Base-by-base conservation (phyloP, 495 filamentous ascomycete genomes). In the Umbilicaria muhlenbergii region DNA sequence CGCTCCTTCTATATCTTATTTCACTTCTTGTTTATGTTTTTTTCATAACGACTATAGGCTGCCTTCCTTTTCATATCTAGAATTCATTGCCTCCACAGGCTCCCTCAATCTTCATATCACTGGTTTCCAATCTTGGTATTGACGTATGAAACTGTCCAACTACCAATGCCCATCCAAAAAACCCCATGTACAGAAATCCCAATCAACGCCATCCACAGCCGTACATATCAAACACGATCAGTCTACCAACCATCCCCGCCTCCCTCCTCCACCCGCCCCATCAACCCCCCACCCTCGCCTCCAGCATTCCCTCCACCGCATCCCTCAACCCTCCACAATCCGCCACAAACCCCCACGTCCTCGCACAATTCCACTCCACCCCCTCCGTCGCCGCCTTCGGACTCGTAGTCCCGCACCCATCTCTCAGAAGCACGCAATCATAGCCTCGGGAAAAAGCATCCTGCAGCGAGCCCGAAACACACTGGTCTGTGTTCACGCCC, bases 401-500 rank as follows among this genome's bases (percentile, higher is more conserved):
- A 34, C 59, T 71, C 11, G 59, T 65, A 10, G 73, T 76, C 11
- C 61, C 73, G 33, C 64, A 66, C 34, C 68, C 71, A 50, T 76
- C 72, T 18, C 64, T 67, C 14, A 76, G 46, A 44, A 75, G 45
- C 11, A 78, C 52, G 51, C 70, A 75, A 49, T 75, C 72, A 55
- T 66, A 75, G 2, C 69, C 71, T 32, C 59, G 64, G 47, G 58
- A 68, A 44, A 70, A 70, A 32, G 66, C 67, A 58, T 77, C 71
- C 34, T 59, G 61, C 24, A 74, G 54, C 19, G 67, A 75, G 2
- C 70, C 69, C 18, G 66, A 58, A 5, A 78, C 74, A 49, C 73
- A 78, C 48, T 75, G 74, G 54, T 78, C 73, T 3, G 71, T 75
- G 50, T 77, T 77, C 10, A 75, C 71, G 1, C 74, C 74, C 0